These are phyloP conservation scores for Apiospora koreana DNA, from an alignment of 2,329 filamentous ascomycete species.

Conservation along the genomic window DNA sequence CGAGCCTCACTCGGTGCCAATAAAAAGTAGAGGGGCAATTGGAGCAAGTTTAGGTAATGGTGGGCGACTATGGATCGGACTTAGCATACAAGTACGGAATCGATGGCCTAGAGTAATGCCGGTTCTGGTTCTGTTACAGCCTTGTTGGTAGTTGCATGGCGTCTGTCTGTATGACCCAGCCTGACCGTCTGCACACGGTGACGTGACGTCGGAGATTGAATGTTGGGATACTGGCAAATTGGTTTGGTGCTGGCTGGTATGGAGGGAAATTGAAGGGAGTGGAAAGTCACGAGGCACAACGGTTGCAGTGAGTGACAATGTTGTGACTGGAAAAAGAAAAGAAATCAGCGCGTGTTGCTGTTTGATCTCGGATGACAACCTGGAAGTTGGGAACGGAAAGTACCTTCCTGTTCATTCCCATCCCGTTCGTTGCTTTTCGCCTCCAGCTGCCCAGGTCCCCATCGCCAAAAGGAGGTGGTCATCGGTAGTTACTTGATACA, in stretches of 20 bases:
- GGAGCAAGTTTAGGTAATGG: neutral
- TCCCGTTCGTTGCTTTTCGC: neutral
- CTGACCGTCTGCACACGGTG: neutral
- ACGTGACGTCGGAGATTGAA: neutral
- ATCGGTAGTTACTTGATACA: neutral
- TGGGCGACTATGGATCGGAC: neutral
- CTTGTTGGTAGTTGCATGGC: neutral
- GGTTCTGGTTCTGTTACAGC: neutral
- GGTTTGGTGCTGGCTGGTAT: neutral
- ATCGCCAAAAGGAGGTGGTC: conserved; percentile 1
- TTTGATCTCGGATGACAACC: neutral
- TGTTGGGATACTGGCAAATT: neutral
- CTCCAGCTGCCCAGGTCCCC: conserved; percentile 1
- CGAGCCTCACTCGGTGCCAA: neutral
- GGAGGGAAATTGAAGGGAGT: neutral
- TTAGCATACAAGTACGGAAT: neutral
- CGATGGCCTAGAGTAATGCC: neutral
- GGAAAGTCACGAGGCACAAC: neutral
- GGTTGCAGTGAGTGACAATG: neutral
- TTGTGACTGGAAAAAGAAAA: neutral
- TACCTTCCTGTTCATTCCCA: neutral
- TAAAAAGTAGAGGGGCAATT: neutral
- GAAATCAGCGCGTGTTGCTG: neutral
- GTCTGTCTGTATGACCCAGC: neutral
- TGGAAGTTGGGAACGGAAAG: neutral